These are phyloP conservation scores for Salix arbutifolia DNA, from an alignment of 345 rosid species.

Conservation along the genomic window DNA sequence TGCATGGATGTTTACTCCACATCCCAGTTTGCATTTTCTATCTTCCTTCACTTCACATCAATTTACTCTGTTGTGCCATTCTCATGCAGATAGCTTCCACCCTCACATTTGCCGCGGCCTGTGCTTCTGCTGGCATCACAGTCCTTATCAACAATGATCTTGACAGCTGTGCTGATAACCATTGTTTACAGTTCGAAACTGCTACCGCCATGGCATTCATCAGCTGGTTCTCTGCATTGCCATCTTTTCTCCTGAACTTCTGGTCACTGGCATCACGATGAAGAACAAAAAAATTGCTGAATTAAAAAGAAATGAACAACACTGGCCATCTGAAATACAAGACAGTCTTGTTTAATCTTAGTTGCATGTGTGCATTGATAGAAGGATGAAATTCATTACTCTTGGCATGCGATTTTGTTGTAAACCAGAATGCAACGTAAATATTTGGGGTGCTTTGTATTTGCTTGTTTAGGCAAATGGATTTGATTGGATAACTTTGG, in stretches of 20 bases:
- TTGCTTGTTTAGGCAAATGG: not conserved
- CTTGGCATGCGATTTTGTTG: slow-evolving; percentile 17
- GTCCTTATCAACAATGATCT: slow-evolving; percentile 79
- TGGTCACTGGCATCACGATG: slow-evolving; percentile 69
- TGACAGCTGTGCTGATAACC: slow-evolving; percentile 42
- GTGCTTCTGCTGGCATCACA: slow-evolving; percentile 77
- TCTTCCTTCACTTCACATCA: not conserved
- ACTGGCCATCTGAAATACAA: not conserved
- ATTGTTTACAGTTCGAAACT: slow-evolving; percentile 63
- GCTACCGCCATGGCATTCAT: slow-evolving; percentile 74
- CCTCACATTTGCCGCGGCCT: slow-evolving; percentile 73
- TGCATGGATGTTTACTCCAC: not conserved
- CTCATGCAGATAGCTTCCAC: slow-evolving; percentile 64
- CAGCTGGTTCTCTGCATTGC: slow-evolving; percentile 61
- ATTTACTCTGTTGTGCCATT: not conserved
- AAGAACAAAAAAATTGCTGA: not conserved
- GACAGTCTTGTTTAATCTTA: not conserved
- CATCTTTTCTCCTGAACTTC: slow-evolving; percentile 63
- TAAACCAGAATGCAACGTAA: slow-evolving; percentile 8
- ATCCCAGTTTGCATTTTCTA: not conserved
- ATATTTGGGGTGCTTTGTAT: not conserved
- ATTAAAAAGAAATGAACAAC: not conserved
- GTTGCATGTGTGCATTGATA: not conserved
- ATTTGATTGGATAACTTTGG: not conserved
- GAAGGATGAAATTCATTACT: not conserved